A percentile compares a stretch with the other conserved stretches of the same genome.
phyloP scores from a whole-genome alignment of 108 stramenopile genomes.

The Stephanodiscus triporus region DNA sequence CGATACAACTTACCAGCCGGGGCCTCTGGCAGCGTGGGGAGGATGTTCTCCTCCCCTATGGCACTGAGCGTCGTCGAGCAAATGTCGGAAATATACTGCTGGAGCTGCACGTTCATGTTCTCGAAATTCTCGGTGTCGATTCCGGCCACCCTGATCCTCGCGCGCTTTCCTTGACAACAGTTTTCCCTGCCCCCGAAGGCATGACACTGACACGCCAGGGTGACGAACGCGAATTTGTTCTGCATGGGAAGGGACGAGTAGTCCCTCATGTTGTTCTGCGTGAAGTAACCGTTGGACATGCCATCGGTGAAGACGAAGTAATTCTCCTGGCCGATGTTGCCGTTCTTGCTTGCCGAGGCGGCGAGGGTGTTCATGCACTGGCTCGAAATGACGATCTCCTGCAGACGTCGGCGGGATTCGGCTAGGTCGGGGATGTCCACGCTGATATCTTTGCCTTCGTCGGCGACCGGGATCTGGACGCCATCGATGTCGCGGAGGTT shows the following conservation, averaged over 20 bases:
- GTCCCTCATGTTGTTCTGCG: background rate
- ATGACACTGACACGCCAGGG: slow-evolving; percentile 9
- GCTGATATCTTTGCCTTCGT: background rate
- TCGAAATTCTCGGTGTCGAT: background rate
- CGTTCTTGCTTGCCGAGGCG: background rate
- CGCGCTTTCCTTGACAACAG: slow-evolving; percentile 12
- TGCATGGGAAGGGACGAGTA: slow-evolving; percentile 11
- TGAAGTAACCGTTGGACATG: slow-evolving; percentile 26
- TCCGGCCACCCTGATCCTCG: slow-evolving; percentile 8
- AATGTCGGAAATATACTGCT: slow-evolving; percentile 1
- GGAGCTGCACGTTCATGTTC: slow-evolving; percentile 3
- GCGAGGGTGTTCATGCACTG: slow-evolving; percentile 1
- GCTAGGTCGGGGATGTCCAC: background rate
- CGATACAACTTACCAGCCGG: background rate
- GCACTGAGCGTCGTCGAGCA: slow-evolving; percentile 2
- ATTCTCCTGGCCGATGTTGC: background rate
- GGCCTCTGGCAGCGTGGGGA: slow-evolving; percentile 9
- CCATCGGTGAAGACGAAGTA: slow-evolving; percentile 13
- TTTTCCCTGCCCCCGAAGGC: background rate
- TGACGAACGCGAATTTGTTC: slow-evolving; percentile 18
- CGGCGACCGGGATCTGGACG: background rate
- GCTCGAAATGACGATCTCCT: slow-evolving; percentile 4
- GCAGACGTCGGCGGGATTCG: slow-evolving; percentile 3
- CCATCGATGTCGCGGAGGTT: background rate
- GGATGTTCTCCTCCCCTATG: slow-evolving; percentile 1